Percentiles rank a stretch among this genome's conserved stretches.
Evolutionary conservation across 1,284 basidiomycete species (phyloP).

Genomic region (Caloboletus inedulis): DNA sequence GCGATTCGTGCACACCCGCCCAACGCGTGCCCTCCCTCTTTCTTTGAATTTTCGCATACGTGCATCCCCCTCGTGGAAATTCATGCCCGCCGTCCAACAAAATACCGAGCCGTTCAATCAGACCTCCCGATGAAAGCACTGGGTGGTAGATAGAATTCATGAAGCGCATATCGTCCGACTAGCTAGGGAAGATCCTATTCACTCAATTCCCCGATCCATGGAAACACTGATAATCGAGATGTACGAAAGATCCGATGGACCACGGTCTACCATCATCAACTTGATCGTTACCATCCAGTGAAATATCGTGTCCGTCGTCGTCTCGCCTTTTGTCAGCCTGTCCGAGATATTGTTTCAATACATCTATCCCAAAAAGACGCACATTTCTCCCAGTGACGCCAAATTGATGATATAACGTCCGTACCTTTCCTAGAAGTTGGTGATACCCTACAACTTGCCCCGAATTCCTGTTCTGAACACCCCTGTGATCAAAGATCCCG

Average conservation of each 20-base stretch:
- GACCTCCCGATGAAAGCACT: not conserved
- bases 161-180: constrained; percentile 4
- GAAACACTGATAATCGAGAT: not conserved
- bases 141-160: not conserved
- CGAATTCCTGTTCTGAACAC: constrained; percentile 54
- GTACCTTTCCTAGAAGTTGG: not conserved
- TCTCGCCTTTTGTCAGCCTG: not conserved
- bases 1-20: constrained; percentile 9
- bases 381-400: not conserved
- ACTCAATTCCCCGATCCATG: not conserved
- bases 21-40: not conserved
- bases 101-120: not conserved
- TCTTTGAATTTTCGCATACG: too few relatives aligned
- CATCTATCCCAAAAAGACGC: not conserved
- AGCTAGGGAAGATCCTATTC: constrained; percentile 7
- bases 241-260: not conserved
- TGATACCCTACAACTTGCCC: constrained; percentile 43
- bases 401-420: not conserved
- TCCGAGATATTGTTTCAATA: not conserved
- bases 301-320: not conserved
- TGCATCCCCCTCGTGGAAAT: not conserved
- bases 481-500: constrained; percentile 48
- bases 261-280: not conserved
- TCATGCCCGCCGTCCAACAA: too few relatives aligned
- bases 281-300: not conserved